Evolutionary conservation across 257 asterid genomes (phyloP), one percentile per base, ranked within the genome.

Genomic region (Verbascum thapsus): DNA sequence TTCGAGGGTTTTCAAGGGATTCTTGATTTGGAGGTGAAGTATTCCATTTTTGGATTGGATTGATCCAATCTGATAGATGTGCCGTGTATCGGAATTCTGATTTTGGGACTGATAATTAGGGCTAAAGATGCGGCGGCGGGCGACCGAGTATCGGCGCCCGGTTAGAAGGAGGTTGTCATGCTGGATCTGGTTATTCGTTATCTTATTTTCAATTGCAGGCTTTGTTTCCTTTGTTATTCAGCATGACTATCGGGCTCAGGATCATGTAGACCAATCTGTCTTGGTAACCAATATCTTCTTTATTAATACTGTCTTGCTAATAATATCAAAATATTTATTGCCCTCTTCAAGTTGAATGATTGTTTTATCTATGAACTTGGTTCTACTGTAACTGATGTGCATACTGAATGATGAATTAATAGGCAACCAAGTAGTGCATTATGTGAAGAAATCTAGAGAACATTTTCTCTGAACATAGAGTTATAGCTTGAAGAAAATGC

Each of bases 121-220:
- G 75, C 73, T 62, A 72, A 81, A 69, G 81, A 87, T 90, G 97
- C 80, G 97, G 80, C 88, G 96, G 83, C 91, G 95, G 90, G 86
- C 88, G 67, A 79, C 92, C 92, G 90, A 85, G 39, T 75, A 76
- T 71, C 96, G 96, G 81, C 96, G 95, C 95, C 95, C 90, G 83
- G 85, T 80, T 64, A 73, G 96, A 49, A 73, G 87, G 86, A 81
- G 81, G 68, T 72, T 83, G 41, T 80, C 95, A 42, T 81, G 79
- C 61, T 87, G 95, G 92, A 87, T 90, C 95, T 90, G 92, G 96
- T 77, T 64, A 71, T 81, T 84, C 49, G 82, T 90, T 54, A 73
- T 77, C 52, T 47, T 69, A 57, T 81, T 83, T 70, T 22, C 71
- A 49, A 61, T 81, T 74, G 95, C 87, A 37, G 95, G 84, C 43